These are phyloP conservation scores for Trametopsis cervina DNA, from an alignment of 768 basidiomycete species.

Conservation along the genomic window DNA sequence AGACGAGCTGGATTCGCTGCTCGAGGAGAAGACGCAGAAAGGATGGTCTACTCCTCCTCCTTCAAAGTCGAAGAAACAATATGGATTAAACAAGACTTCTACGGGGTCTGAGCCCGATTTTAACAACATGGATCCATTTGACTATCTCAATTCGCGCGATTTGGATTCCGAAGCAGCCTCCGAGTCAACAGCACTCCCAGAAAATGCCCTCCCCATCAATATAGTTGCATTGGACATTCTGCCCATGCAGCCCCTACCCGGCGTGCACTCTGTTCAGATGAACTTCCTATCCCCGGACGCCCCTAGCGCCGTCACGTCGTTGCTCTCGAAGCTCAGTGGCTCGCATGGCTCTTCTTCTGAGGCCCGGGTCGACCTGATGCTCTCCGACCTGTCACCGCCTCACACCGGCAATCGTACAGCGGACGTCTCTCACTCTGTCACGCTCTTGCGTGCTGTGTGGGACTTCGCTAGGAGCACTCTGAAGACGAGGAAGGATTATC, in stretches of 20 bases:
- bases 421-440: slow-evolving; percentile 39
- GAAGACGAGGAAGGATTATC: neutral
- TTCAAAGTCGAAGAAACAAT: neutral
- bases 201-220: neutral
- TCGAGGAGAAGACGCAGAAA: neutral
- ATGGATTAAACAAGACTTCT: neutral
- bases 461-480: neutral
- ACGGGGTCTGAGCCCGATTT: neutral
- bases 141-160: slow-evolving; percentile 6
- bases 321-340: slow-evolving; percentile 26
- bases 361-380: slow-evolving; percentile 63
- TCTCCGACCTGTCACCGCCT: slow-evolving; percentile 91
- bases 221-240: slow-evolving; percentile 82
- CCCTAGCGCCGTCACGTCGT: slow-evolving; percentile 34
- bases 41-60: neutral
- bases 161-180: neutral
- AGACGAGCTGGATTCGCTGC: neutral
- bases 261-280: slow-evolving; percentile 66
- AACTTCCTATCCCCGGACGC: slow-evolving; percentile 67
- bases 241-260: slow-evolving; percentile 60
- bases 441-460: neutral
- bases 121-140: neutral
- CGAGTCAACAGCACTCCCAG: neutral
- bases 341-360: too few relatives aligned
- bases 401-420: slow-evolving; percentile 58